A percentile compares a stretch with the other conserved stretches of the same genome.
Conservation (phyloP, 805 yeast genomes). For the Yarrowia phangngaensis region DNA sequence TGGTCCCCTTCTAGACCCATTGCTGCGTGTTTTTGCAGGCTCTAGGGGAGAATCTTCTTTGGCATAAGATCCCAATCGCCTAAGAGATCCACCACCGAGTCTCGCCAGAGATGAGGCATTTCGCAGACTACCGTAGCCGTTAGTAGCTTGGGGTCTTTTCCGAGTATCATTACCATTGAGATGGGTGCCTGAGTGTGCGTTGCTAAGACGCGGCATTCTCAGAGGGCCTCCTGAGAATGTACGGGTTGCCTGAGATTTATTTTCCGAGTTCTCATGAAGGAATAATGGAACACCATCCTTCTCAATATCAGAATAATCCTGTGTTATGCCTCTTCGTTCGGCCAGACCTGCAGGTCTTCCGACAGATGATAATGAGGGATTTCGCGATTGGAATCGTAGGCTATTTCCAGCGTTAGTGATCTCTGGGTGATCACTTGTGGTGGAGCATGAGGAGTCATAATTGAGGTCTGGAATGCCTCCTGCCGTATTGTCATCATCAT, state of each 20-base stretch:
- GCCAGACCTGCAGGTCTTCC: constrained; percentile 1
- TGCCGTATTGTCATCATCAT: constrained; percentile 12
- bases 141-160: constrained; percentile 7
- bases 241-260: constrained; percentile 10
- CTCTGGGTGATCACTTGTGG: constrained; percentile 24
- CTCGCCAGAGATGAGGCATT: constrained; percentile 14
- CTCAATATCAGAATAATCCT: constrained; percentile 21
- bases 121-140: constrained; percentile 20
- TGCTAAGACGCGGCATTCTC: constrained; percentile 14
- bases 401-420: constrained; percentile 2
- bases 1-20: constrained; percentile 9
- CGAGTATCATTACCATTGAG: constrained; percentile 4
- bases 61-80: constrained; percentile 13
- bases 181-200: constrained; percentile 18
- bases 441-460: constrained; percentile 26
- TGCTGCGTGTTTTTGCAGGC: constrained; percentile 4
- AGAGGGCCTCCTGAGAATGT: constrained; percentile 13
- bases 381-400: constrained; percentile 33
- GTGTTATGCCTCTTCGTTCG: constrained; percentile 9
- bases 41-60: constrained; percentile 18
- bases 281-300: constrained; percentile 21
- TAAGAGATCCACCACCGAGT: constrained; percentile 20
- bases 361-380: constrained; percentile 28
- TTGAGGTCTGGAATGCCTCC: constrained; percentile 9
- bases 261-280: constrained; percentile 9